Conservation (phyloP, 331 rosid genomes). For the Acacia pycnantha region DNA sequence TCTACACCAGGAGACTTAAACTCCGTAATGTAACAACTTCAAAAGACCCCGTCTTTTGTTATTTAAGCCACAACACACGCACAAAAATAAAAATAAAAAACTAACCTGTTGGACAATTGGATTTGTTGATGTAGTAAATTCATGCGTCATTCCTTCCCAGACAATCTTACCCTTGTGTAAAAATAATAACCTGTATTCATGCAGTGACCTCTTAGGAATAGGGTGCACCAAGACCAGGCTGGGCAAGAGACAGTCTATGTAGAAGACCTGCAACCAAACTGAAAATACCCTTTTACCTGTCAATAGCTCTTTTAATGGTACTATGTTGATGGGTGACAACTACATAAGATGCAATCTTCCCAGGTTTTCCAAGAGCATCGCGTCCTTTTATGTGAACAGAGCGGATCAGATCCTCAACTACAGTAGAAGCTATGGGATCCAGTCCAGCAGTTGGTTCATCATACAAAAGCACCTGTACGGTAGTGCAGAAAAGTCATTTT, state of each 20-base stretch:
- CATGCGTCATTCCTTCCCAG: conserved; percentile 98
- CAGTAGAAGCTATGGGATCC: conserved; percentile 99
- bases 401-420: conserved; percentile 96
- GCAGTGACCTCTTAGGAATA: conserved; percentile 18
- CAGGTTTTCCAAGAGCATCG: conserved; percentile 66
- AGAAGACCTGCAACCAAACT: conserved; percentile 8
- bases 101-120: conserved; percentile 92
- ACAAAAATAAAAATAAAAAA: not conserved
- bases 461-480: conserved; percentile 77
- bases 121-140: conserved; percentile 76
- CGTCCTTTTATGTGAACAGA: conserved; percentile 85
- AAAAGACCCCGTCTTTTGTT: not conserved
- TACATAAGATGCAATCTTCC: conserved; percentile 83
- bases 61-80: not conserved
- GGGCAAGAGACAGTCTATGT: not conserved
- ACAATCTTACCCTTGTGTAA: conserved; percentile 90
- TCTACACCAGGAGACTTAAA: conserved; percentile 18
- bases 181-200: conserved; percentile 70
- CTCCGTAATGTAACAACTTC: conserved; percentile 8
- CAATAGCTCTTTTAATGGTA: conserved; percentile 92
- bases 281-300: conserved; percentile 55
- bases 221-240: not conserved
- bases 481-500: conserved; percentile 20
- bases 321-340: conserved; percentile 99
- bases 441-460: conserved; percentile 99